These are phyloP conservation scores for Helminthosporium solani DNA, from an alignment of 2,329 filamentous ascomycete species.

Conservation along the genomic window DNA sequence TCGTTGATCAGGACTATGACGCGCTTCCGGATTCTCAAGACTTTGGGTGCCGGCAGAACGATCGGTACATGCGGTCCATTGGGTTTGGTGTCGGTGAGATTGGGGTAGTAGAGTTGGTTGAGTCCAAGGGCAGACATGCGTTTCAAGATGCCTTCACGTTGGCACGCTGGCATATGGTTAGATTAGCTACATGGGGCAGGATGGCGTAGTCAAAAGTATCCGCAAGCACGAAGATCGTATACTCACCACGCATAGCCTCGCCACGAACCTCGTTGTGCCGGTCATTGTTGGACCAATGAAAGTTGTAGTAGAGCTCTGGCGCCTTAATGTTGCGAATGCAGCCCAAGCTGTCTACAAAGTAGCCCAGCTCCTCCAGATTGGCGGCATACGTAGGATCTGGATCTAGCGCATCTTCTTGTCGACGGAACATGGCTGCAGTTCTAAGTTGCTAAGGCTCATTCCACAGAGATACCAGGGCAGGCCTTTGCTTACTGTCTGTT, in stretches of 20 bases:
- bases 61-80: slow-evolving; percentile 65
- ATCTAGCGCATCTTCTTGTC: slow-evolving; percentile 67
- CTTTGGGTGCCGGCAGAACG: slow-evolving; percentile 55
- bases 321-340: slow-evolving; percentile 66
- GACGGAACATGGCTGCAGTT: slow-evolving; percentile 67
- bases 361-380: slow-evolving; percentile 73
- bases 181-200: too few species aligned
- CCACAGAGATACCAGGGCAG: neutral
- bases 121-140: slow-evolving; percentile 66
- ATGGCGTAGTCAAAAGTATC: too few species aligned
- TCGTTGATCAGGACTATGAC: slow-evolving; percentile 77
- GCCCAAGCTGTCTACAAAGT: slow-evolving; percentile 69
- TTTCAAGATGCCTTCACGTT: slow-evolving; percentile 59
- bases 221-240: neutral
- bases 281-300: slow-evolving; percentile 69
- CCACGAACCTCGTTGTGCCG: slow-evolving; percentile 75
- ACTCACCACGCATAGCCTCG: slow-evolving; percentile 66
- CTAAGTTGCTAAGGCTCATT: neutral
- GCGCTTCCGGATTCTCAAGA: slow-evolving; percentile 59
- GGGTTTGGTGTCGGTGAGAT: slow-evolving; percentile 46
- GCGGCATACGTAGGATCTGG: slow-evolving; percentile 62
- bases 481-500: too few species aligned
- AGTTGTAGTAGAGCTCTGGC: slow-evolving; percentile 71
- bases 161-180: slow-evolving; percentile 54
- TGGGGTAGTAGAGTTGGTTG: slow-evolving; percentile 61